Evolutionary conservation across 2,329 filamentous ascomycete species (phyloP).

Genomic region (Acrodontium crateriforme): DNA sequence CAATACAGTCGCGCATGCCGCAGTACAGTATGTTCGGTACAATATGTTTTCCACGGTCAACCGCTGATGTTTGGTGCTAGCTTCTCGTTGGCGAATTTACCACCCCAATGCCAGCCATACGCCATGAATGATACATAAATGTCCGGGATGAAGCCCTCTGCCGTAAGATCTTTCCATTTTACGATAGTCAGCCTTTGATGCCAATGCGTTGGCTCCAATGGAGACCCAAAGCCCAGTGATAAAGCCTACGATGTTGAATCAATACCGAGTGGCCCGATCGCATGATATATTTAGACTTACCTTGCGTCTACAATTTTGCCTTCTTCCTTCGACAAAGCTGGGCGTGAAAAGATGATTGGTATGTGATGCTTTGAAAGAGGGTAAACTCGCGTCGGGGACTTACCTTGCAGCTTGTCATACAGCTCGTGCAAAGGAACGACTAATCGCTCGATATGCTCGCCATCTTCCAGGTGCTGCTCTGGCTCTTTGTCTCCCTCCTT

Average conservation of each 20-base stretch:
- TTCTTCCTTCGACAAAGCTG: conserved; percentile 28
- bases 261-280: not conserved
- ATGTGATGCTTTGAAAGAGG: no score
- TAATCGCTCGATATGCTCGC: conserved; percentile 48
- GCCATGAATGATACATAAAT: conserved; percentile 21
- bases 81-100: no score
- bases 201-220: conserved; percentile 26
- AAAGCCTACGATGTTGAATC: conserved; percentile 30
- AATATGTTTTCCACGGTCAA: no score
- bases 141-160: conserved; percentile 18
- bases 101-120: conserved; percentile 17
- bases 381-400: no score
- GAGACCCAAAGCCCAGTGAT: conserved; percentile 47
- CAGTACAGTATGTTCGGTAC: no score
- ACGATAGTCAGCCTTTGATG: conserved; percentile 13
- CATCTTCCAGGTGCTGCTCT: conserved; percentile 46
- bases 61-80: no score
- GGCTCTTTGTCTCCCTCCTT: conserved; percentile 37
- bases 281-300: conserved; percentile 9
- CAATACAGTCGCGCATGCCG: no score
- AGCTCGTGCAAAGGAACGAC: conserved; percentile 43
- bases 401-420: conserved; percentile 39
- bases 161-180: conserved; percentile 14
- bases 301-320: conserved; percentile 40
- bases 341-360: conserved; percentile 1